Evolutionary conservation across 2,329 filamentous ascomycete species (phyloP), one percentile per base, ranked within the genome.

Genomic region (Chlorencoelia australis): DNA sequence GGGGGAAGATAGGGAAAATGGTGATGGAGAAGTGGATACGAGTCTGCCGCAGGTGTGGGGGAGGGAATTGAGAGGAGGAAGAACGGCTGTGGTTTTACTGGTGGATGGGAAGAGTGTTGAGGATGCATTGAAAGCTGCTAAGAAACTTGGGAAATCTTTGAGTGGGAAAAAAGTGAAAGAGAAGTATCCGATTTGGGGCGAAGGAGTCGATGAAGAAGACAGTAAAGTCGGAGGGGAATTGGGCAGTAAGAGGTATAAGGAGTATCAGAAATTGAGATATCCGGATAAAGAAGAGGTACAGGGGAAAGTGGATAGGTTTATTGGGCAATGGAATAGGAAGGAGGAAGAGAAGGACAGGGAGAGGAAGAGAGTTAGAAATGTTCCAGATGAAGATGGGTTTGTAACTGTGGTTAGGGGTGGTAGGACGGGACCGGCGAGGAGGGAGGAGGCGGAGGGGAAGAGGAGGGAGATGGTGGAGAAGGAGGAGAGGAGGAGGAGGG

Each of bases 331-430:
- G 64, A 82, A 69, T 63, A 73, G 55, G 63, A 84, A 67, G 63
- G 82, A 72, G 67, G 75, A 59, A 61, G 79, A 67, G 60, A 79
- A 67, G 49, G 70, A 54, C 46, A 78, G 65, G 62, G 69, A 66
- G 55, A 81, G 63, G 55, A 77, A 74, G 62, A 65, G 72, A 37
- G 65, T 80, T 43, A 76, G 84, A 42, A 80, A 82, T 48, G 79
- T 86, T 52, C 86, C 89, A 0, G 91, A 98, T 58, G 88, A 86
- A 54, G 91, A 98, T 59, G 91, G 91, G 2, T 98, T 98, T 57
- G 73, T 96, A 32, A 96, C 88, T 3, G 91, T 98, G 16, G 82
- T 79, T 2, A 73, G 83, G 37, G 87, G 87, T 17, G 82, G 83
- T 25, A 68, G 80, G 40, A 69, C 69, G 5, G 82, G 80, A n/a